phyloP scores from a whole-genome alignment of 768 basidiomycete species.

The Auriscalpium microsporum region DNA sequence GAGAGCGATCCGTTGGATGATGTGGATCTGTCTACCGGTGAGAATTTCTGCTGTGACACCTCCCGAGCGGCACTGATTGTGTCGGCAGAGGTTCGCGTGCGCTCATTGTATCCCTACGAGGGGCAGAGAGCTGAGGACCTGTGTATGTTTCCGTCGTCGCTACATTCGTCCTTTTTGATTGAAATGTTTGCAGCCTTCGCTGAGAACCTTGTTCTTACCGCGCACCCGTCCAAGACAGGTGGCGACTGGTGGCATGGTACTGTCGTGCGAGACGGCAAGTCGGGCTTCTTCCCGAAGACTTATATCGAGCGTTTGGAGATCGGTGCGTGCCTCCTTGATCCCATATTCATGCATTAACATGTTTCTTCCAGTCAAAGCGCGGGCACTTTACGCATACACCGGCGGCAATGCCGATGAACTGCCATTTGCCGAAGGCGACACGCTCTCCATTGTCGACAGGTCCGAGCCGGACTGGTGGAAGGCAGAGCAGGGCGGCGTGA shows the following conservation, averaged over 20 bases:
- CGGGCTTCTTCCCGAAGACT: conserved; percentile 85
- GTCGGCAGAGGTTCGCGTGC: conserved; percentile 56
- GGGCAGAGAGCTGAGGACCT: conserved; percentile 87
- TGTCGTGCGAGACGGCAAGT: conserved; percentile 49
- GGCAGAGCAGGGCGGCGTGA: conserved; percentile 75
- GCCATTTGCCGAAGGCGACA: conserved; percentile 77
- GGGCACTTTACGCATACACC: conserved; percentile 72
- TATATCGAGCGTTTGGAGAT: conserved; percentile 70
- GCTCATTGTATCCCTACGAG: conserved; percentile 78
- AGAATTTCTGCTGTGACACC: conserved; percentile 17
- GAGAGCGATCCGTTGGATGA: conserved; percentile 54
- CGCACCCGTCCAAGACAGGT: conserved; percentile 77
- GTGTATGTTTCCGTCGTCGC: conserved; percentile 37
- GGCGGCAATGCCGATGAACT: conserved; percentile 71
- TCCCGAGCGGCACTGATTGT: conserved; percentile 1
- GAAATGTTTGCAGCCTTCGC: conserved; percentile 49
- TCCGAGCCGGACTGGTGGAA: conserved; percentile 95
- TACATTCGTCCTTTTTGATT: conserved; percentile 3
- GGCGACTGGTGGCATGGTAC: conserved; percentile 95
- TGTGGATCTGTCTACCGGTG: conserved; percentile 58
- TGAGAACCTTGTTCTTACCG: conserved; percentile 68
- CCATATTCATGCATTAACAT: conserved; percentile 5
- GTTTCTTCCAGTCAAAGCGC: conserved; percentile 47
- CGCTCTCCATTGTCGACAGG: conserved; percentile 69
- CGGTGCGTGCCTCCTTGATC: conserved; percentile 37